Evolutionary conservation across 2,329 filamentous ascomycete genomes (phyloP).

Genomic region (Botrytis aclada): DNA sequence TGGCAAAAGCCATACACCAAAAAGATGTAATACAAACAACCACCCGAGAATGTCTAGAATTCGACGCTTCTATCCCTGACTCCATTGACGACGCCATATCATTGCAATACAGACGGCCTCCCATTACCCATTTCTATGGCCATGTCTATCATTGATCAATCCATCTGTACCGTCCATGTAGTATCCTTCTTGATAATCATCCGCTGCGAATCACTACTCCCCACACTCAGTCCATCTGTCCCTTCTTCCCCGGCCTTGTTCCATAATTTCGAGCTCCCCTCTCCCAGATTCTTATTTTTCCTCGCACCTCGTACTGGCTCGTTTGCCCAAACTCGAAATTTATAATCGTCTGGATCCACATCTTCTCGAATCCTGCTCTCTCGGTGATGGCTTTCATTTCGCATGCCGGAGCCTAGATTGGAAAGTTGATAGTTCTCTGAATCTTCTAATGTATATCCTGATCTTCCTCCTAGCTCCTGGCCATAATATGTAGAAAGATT

Average conservation of each 20-base stretch:
- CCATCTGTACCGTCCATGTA: constrained; percentile 19
- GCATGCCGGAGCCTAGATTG: background rate
- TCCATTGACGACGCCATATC: background rate
- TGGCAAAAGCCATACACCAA: background rate
- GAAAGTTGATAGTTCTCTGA: constrained; percentile 18
- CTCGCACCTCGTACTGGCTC: background rate
- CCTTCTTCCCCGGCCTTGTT: background rate
- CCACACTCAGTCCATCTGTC: constrained; percentile 20
- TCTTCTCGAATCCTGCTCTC: constrained; percentile 1
- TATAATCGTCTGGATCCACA: constrained; percentile 20
- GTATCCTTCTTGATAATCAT: constrained; percentile 34
- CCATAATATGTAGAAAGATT: constrained; percentile 39
- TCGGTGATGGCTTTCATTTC: background rate
- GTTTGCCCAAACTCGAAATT: constrained; percentile 19
- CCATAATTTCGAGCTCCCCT: background rate
- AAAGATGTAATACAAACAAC: background rate
- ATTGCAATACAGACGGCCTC: background rate
- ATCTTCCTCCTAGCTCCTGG: constrained; percentile 21
- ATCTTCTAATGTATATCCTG: constrained; percentile 1
- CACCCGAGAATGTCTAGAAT: background rate
- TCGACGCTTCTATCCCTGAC: background rate
- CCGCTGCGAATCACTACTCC: constrained; percentile 23
- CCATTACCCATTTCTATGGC: background rate
- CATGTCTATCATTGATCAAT: constrained; percentile 21
- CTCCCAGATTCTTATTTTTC: background rate